These are phyloP conservation scores for Aphanomyces invadans DNA, from an alignment of 352 stramenopile species.

Conservation along the genomic window DNA sequence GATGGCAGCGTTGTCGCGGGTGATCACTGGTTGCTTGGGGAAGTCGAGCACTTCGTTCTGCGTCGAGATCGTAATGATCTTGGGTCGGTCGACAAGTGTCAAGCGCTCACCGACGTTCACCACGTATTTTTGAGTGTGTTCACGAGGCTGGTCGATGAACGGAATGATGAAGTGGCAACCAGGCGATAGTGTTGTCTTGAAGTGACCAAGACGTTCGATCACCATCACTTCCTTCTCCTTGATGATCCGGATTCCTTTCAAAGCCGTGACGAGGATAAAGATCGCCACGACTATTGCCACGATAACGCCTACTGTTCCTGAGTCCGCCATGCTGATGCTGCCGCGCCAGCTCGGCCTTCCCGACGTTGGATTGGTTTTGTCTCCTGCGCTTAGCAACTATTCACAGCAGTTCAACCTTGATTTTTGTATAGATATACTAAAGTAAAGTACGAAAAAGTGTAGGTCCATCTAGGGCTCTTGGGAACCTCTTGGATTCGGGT, in stretches of 20 bases:
- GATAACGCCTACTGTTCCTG: slow-evolving; percentile 3
- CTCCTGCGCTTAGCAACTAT: too few species aligned
- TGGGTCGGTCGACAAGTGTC: slow-evolving; percentile 22
- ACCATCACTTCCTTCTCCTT: slow-evolving; percentile 34
- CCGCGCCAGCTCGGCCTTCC: background rate
- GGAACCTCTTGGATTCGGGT: background rate
- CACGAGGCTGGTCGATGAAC: slow-evolving; percentile 28
- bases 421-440: background rate
- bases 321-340: background rate
- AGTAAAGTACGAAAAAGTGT: background rate
- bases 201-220: slow-evolving; percentile 32
- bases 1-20: slow-evolving; percentile 34
- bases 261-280: slow-evolving; percentile 23
- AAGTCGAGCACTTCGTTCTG: slow-evolving; percentile 37
- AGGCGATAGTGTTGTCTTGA: slow-evolving; percentile 23
- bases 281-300: slow-evolving; percentile 16
- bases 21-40: slow-evolving; percentile 31
- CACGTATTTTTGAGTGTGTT: slow-evolving; percentile 22
- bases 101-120: slow-evolving; percentile 13
- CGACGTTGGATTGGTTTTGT: background rate
- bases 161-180: slow-evolving; percentile 33
- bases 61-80: slow-evolving; percentile 29
- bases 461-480: background rate
- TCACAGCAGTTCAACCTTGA: background rate
- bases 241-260: slow-evolving; percentile 25